A percentile compares a stretch with the other conserved stretches of the same genome.
phyloP scores from a whole-genome alignment of 306 rosid species.

The Ceratonia siliqua region DNA sequence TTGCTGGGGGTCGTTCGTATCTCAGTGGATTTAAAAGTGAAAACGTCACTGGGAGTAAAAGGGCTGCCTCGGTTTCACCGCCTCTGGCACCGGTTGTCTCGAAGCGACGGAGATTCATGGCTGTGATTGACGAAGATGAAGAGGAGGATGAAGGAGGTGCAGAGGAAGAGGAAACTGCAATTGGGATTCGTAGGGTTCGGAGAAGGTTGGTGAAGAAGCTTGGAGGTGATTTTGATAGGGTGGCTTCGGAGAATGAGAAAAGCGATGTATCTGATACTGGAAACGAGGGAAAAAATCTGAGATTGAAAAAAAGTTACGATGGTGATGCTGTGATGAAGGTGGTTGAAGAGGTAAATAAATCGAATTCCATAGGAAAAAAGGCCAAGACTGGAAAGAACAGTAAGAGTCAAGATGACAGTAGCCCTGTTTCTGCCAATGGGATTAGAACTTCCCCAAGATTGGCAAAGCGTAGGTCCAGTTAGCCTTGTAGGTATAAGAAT shows the following conservation, averaged over 20 bases:
- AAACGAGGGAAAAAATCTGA: slow-evolving; percentile 5
- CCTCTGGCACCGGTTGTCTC: slow-evolving; percentile 65
- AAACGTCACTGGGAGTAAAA: slow-evolving; percentile 1
- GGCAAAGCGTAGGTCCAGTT: slow-evolving; percentile 35
- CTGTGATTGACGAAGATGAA: slow-evolving; percentile 40
- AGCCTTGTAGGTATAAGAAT: background rate
- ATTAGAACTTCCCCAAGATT: slow-evolving; percentile 58
- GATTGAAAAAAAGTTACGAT: slow-evolving; percentile 3
- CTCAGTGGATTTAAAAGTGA: background rate
- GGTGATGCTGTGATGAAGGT: slow-evolving; percentile 39
- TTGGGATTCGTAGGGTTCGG: background rate
- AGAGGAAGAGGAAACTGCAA: background rate
- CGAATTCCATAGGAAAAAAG: slow-evolving; percentile 33
- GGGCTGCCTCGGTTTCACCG: slow-evolving; percentile 38
- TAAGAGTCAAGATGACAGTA: slow-evolving; percentile 9
- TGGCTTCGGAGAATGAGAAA: slow-evolving; percentile 47
- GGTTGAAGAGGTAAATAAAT: slow-evolving; percentile 30
- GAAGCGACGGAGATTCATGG: slow-evolving; percentile 53
- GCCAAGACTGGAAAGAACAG: background rate
- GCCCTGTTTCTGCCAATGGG: slow-evolving; percentile 28
- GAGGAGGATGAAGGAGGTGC: background rate
- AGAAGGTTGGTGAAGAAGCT: slow-evolving; percentile 73
- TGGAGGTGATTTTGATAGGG: slow-evolving; percentile 75
- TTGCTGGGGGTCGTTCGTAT: background rate
- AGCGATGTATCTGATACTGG: slow-evolving; percentile 10